Conservation (phyloP, 352 stramenopile species). For the Globisporangium middletonii region DNA sequence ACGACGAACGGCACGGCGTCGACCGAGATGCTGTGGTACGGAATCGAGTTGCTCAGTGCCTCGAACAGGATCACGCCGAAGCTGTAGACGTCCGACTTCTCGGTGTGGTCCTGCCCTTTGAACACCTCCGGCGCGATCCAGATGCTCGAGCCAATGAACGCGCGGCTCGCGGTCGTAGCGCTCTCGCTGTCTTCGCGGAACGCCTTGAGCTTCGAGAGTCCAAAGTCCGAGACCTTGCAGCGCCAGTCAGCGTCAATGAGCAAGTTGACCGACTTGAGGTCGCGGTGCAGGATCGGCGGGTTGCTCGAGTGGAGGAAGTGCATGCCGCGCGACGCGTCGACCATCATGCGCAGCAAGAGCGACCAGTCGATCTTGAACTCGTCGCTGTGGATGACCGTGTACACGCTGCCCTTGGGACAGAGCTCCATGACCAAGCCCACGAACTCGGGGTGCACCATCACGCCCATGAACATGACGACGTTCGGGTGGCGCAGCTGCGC, state of each 20-base stretch:
- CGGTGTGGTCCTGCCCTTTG: conserved; percentile 78
- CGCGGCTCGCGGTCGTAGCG: conserved; percentile 23
- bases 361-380: conserved; percentile 85
- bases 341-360: conserved; percentile 79
- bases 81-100: conserved; percentile 88
- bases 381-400: conserved; percentile 71
- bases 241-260: conserved; percentile 86
- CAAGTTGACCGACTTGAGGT: conserved; percentile 89
- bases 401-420: conserved; percentile 81
- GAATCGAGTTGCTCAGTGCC: conserved; percentile 48
- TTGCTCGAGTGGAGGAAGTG: conserved; percentile 89
- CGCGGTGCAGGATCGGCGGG: conserved; percentile 84
- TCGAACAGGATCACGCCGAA: conserved; percentile 84
- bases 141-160: conserved; percentile 82
- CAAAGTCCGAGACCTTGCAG: conserved; percentile 89
- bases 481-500: conserved; percentile 79
- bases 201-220: conserved; percentile 80
- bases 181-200: conserved; percentile 58
- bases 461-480: conserved; percentile 89
- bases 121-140: conserved; percentile 91
- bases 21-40: conserved; percentile 73
- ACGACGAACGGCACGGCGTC: conserved; percentile 81
- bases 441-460: conserved; percentile 85
- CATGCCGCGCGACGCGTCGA: conserved; percentile 86
- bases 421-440: conserved; percentile 88